Conservation (phyloP, 2,329 filamentous ascomycete genomes). For the Tolypocladium inflatum region DNA sequence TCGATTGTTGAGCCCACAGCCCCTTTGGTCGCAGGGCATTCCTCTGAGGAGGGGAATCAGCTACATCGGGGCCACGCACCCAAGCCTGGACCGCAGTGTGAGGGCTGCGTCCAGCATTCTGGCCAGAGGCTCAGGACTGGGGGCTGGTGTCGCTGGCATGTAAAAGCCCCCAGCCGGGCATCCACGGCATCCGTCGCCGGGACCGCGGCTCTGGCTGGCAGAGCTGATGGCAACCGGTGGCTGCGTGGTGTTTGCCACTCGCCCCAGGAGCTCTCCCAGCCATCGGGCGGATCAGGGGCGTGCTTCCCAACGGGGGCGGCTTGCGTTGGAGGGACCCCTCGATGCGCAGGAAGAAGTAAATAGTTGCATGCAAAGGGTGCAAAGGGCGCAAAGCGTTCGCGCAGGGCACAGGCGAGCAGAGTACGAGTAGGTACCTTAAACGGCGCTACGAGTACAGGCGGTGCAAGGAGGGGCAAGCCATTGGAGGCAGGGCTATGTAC, state of each 20-base stretch:
- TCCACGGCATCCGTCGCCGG: not conserved
- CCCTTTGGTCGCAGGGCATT: constrained; percentile 5
- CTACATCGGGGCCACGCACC: not conserved
- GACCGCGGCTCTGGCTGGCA: not conserved
- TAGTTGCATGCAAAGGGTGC: not conserved
- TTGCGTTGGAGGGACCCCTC: not conserved
- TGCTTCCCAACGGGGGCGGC: not conserved
- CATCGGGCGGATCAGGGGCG: not conserved
- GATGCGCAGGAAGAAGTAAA: not conserved
- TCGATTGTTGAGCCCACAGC: constrained; percentile 1
- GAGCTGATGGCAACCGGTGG: not conserved
- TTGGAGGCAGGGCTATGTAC: not conserved
- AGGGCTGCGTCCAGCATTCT: constrained; percentile 2
- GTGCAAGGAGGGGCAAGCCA: not conserved
- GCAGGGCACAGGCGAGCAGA: not conserved
- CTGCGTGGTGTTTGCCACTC: not conserved
- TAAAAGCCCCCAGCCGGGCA: not conserved
- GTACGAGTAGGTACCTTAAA: too few species aligned
- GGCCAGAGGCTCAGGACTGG: not conserved
- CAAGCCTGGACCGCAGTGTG: not conserved
- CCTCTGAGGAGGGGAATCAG: constrained; percentile 3
- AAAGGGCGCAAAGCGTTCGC: not conserved
- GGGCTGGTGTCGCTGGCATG: not conserved
- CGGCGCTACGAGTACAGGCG: too few species aligned
- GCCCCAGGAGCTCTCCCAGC: not conserved